phyloP scores from a whole-genome alignment of 2,329 filamentous ascomycete species.

The Botryotinia calthae region DNA sequence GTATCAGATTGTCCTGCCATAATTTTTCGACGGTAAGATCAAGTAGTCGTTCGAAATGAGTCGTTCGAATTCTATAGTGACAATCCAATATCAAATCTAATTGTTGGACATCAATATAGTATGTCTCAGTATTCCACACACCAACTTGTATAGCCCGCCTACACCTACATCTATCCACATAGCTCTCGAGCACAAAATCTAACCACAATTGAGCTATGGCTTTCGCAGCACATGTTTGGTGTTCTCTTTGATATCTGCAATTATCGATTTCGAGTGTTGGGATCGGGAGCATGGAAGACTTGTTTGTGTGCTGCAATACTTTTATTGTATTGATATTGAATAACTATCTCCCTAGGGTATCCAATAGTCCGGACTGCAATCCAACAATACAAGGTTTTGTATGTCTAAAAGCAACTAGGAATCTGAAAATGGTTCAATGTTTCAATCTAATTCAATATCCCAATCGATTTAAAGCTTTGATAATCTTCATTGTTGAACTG shows the following conservation, averaged over 20 bases:
- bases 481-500: too few relatives aligned
- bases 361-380: too few relatives aligned
- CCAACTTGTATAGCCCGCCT: background rate
- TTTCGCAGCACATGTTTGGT: background rate
- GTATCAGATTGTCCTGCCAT: background rate
- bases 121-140: background rate
- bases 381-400: too few relatives aligned
- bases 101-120: background rate
- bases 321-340: rapidly evolving
- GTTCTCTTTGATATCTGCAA: rapidly evolving
- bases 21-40: rapidly evolving
- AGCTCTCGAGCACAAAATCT: background rate
- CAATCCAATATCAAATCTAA: rapidly evolving
- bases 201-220: background rate
- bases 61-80: background rate
- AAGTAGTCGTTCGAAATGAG: background rate
- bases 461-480: too few relatives aligned
- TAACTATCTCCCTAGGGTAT: rapidly evolving
- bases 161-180: background rate
- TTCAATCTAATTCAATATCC: too few relatives aligned
- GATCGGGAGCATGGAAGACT: background rate
- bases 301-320: background rate
- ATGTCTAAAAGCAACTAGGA: too few relatives aligned
- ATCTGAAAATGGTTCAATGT: too few relatives aligned
- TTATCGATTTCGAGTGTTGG: background rate